Base-by-base conservation (phyloP, 371 early-diverging fungal species). In the Capillidium heterosporum region DNA sequence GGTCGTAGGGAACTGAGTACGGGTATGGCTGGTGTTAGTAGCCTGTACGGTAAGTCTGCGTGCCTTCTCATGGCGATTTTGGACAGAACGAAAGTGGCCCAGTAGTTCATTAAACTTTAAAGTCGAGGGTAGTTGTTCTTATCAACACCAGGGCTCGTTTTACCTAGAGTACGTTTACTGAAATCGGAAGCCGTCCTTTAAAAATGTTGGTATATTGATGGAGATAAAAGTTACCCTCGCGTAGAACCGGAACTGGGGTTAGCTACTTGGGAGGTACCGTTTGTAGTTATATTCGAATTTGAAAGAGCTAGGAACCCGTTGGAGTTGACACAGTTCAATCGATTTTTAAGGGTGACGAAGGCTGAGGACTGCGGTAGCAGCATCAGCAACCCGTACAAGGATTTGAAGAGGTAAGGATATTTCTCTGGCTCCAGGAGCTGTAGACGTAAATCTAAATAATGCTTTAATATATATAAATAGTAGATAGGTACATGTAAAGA, bases 351-450 rank as follows among this genome's bases (percentile, higher is more conserved):
- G 0, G 91, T 91, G 0, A 84, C 87, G 74, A 94, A 94, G 4
- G 95, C 93, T 32, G 80, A 78, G 32, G 84, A 83, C 66, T 94
- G 95, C 35, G 95, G 95, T 32, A 94, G 64, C 46, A 94, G 70
- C 91, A 94, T 91, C 61, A 94, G 59, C 23, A 94, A 68, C 2
- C 93, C 93, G 62, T 90, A 94, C 1, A 94, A 70, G 43, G 86
- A 84, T 60, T 90, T 87, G 72, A 80, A 81, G 41, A 94, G 72
- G 62, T 76, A 69, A 0, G 91, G 89, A 60, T 90, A 76, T 66
- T 77, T 74, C 17, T 82, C 78, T 0, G 93, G 91, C 51, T 94
- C 95, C 31, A 92, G 65, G 5, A 94, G 71, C 64, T 92, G 92
- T 48, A 94, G 69, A 2, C 95, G 73, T 39, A 94, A 67, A 60